phyloP scores from a whole-genome alignment of 768 basidiomycete genomes.

The Suillus spraguei region DNA sequence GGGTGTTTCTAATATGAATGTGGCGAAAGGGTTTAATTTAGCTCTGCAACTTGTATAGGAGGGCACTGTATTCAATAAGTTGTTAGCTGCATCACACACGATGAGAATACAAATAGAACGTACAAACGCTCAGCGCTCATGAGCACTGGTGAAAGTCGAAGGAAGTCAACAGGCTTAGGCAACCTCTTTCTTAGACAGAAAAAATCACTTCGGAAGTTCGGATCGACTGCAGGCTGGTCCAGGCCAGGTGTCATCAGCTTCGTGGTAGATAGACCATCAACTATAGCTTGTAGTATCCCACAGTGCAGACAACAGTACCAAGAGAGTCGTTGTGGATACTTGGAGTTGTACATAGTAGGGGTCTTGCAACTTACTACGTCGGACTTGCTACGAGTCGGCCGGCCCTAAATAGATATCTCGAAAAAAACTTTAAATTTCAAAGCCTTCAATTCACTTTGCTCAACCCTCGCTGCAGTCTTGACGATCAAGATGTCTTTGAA shows the following conservation, averaged over 20 bases:
- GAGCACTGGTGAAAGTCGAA: background rate
- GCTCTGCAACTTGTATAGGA: background rate
- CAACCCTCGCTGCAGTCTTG: slow-evolving; percentile 4
- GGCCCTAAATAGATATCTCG: slow-evolving; percentile 34
- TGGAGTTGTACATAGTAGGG: background rate
- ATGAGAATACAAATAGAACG: background rate
- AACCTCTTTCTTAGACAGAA: background rate
- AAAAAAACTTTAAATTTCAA: slow-evolving; percentile 13
- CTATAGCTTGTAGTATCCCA: background rate
- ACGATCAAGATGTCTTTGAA: slow-evolving; percentile 60
- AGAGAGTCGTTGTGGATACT: background rate
- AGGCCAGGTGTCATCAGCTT: background rate
- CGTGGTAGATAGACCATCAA: background rate
- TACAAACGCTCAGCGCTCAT: background rate
- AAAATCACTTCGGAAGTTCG: background rate
- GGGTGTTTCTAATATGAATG: background rate
- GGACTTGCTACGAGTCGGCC: slow-evolving; percentile 15
- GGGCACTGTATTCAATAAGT: background rate
- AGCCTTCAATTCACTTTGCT: slow-evolving; percentile 18
- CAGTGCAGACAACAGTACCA: background rate
- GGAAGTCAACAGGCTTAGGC: background rate
- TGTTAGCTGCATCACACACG: background rate
- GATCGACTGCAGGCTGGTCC: background rate
- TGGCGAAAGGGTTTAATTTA: background rate
- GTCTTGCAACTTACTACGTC: background rate